Base-by-base conservation (phyloP, 805 yeast genomes). In the Blastobotrys terrestris region DNA sequence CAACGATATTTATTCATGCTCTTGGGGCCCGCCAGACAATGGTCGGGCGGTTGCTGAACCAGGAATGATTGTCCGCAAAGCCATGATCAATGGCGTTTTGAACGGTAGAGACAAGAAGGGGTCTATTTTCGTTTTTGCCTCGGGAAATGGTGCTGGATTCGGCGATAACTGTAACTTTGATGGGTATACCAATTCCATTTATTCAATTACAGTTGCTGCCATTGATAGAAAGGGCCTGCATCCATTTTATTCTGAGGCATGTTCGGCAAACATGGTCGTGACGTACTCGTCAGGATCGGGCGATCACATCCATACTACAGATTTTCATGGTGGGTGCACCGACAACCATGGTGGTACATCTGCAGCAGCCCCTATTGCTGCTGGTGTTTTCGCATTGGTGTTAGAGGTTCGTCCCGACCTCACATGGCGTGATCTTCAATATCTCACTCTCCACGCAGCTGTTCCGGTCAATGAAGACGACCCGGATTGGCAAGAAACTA, bases 21-120 rank as follows among this genome's bases (percentile, higher is more conserved):
- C 97, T 2, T 94, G 99, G 99, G 99, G 99, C 5, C 99, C 99
- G 1, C 79, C 89, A 2, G 99, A 94, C 67, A 87, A 92, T 66
- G 99, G 99, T 0, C 75, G 68, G 53, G 79, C 95, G 1, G 80
- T 94, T 77, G 90, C 87, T 50, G 94, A 81, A 2, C 99, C 99
- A 0, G 87, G 87, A 20, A 67, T 72, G 35, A 62, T 92, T 26
- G 96, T 92, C 4, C 78, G 80, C 62, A 81, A 87, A 55, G 95
- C 98, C 1, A 77, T 94, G 67, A 66, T 87, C n/a, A 85, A 83
- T 63, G 97, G 97, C 50, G 77, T 88, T 14, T 81, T 78, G 57
- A 84, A 86, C 22, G 99, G 99, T 18, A 75, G 99, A 58, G 66
- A 75, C 7, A 79, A 82, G 2, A 85, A 84, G 64, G 99, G 99